phyloP scores from a whole-genome alignment of 2,329 filamentous ascomycete genomes.

The Aureobasidium sp. region DNA sequence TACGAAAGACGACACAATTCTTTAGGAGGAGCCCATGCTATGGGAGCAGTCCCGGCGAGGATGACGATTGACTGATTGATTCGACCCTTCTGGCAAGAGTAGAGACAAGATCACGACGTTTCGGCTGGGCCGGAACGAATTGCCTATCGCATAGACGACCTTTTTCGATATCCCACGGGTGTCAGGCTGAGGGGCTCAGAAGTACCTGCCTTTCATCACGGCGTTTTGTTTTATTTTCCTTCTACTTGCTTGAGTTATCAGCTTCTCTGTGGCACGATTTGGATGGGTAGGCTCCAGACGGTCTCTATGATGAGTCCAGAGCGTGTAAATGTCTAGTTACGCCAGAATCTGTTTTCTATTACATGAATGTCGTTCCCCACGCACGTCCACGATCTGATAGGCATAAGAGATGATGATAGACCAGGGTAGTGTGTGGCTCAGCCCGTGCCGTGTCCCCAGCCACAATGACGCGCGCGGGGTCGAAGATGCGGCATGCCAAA shows the following conservation, averaged over 20 bases:
- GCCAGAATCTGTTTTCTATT: not conserved
- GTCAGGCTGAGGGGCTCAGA: not conserved
- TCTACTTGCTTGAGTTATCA: not conserved
- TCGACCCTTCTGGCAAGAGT: not conserved
- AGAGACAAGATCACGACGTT: slow-evolving; percentile 7
- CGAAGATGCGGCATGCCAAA: not conserved
- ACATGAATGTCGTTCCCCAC: not conserved
- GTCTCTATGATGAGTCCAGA: not conserved
- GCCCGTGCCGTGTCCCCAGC: not conserved
- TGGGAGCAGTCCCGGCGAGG: slow-evolving; percentile 26
- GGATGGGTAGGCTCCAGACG: not conserved
- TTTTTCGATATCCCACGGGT: slow-evolving; percentile 13
- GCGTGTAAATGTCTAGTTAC: not conserved
- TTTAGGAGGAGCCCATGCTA: slow-evolving; percentile 21
- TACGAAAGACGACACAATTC: slow-evolving; percentile 19
- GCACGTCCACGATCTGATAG: not conserved
- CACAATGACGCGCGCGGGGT: slow-evolving; percentile 2
- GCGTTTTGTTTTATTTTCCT: slow-evolving; percentile 1
- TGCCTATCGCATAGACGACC: slow-evolving; percentile 1
- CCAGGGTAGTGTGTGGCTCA: not conserved
- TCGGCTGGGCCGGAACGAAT: slow-evolving; percentile 9
- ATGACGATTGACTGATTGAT: slow-evolving; percentile 43
- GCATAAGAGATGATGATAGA: not conserved
- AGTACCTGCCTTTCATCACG: not conserved
- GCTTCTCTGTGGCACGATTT: not conserved